Percentiles rank a stretch among this genome's conserved stretches.
These are phyloP conservation scores for Pythium vanterpoolii DNA, from an alignment of 352 stramenopile species.

Conservation along the genomic window DNA sequence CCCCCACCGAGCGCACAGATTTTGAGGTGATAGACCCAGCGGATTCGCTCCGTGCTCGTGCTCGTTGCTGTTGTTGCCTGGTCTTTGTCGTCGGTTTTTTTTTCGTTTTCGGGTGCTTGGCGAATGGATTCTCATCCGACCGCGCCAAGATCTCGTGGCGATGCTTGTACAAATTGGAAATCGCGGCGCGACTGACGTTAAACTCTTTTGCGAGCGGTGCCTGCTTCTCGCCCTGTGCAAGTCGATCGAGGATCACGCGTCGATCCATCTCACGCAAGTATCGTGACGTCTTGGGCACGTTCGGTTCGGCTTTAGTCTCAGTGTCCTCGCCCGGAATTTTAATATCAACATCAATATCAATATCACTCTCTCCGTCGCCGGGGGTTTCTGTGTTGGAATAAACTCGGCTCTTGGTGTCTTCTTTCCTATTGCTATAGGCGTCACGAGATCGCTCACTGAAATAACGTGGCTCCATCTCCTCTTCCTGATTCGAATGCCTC, in stretches of 20 bases:
- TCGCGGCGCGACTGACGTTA: constrained; percentile 48
- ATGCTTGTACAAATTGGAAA: constrained; percentile 61
- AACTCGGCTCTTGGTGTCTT: background rate
- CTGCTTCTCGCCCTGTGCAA: constrained; percentile 43
- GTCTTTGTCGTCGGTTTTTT: constrained; percentile 18
- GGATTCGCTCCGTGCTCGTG: background rate
- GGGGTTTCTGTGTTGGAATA: background rate
- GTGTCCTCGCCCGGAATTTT: background rate
- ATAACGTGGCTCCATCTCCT: background rate
- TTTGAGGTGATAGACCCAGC: background rate
- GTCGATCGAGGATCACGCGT: constrained; percentile 36
- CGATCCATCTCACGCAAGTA: constrained; percentile 50
- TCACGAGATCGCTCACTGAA: background rate
- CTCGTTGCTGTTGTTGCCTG: background rate
- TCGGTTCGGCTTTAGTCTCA: background rate
- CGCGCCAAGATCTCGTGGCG: constrained; percentile 37
- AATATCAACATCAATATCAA: background rate
- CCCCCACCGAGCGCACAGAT: background rate
- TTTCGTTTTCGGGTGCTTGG: constrained; percentile 46
- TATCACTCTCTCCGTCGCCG: background rate
- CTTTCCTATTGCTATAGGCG: background rate
- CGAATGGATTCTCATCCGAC: constrained; percentile 37
- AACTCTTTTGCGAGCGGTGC: constrained; percentile 54
- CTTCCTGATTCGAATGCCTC: background rate
- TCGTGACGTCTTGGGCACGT: constrained; percentile 9